Evolutionary conservation across 305 asterid species (phyloP).

Genomic region (Stenogyne calaminthoides): DNA sequence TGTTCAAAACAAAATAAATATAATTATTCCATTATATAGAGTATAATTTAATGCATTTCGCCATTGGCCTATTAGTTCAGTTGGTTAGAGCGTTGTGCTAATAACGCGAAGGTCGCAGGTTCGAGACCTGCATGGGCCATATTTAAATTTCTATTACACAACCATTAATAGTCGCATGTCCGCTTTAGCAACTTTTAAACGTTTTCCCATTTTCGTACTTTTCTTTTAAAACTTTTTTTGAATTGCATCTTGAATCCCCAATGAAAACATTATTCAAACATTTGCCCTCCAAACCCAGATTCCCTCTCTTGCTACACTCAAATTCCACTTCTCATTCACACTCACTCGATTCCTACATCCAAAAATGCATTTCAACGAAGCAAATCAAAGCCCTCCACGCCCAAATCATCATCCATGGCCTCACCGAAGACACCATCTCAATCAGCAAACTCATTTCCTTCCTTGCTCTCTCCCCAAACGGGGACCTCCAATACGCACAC

Average conservation of each 20-base stretch:
- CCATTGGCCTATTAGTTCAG: slow-evolving; percentile 76
- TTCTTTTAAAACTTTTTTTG: too few species aligned
- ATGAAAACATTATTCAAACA: slow-evolving; percentile 30
- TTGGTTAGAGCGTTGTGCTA: slow-evolving; percentile 89
- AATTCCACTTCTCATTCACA: slow-evolving; percentile 1
- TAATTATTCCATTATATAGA: too few species aligned
- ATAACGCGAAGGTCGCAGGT: slow-evolving; percentile 90
- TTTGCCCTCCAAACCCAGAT: background rate
- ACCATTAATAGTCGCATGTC: too few species aligned
- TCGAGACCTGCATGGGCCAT: slow-evolving; percentile 80
- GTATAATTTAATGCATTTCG: too few species aligned
- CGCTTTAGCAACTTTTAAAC: too few species aligned
- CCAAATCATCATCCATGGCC: slow-evolving; percentile 62
- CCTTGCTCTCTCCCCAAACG: slow-evolving; percentile 47
- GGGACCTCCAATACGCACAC: slow-evolving; percentile 58
- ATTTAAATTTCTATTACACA: too few species aligned
- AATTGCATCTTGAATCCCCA: background rate
- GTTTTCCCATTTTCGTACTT: too few species aligned
- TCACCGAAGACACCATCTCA: slow-evolving; percentile 47
- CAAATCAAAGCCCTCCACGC: slow-evolving; percentile 71
- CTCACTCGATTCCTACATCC: slow-evolving; percentile 20
- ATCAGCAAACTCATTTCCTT: slow-evolving; percentile 72
- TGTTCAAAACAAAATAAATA: too few species aligned
- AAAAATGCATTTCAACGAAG: slow-evolving; percentile 49
- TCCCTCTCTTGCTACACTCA: slow-evolving; percentile 14